These are phyloP conservation scores for Colletotrichum lupini DNA, from an alignment of 2,329 filamentous ascomycete genomes.

Conservation along the genomic window DNA sequence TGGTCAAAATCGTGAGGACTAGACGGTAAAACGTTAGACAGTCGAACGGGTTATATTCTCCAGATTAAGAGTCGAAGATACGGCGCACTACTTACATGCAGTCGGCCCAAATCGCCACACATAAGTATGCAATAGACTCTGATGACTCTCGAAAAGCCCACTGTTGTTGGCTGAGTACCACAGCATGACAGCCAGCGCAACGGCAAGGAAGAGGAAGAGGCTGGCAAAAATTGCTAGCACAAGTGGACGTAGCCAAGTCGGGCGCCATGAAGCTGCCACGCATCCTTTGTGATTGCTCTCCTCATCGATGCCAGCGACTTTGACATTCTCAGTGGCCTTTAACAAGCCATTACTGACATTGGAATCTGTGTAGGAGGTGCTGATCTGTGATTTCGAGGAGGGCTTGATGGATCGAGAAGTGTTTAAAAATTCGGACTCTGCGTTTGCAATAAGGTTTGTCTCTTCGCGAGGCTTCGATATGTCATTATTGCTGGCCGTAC, in stretches of 20 bases:
- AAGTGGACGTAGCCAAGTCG: conserved; percentile 11
- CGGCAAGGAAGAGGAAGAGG: conserved; percentile 1
- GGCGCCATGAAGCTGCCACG: neutral
- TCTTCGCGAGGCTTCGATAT: neutral
- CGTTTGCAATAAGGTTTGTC: neutral
- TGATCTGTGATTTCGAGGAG: neutral
- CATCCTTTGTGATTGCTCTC: neutral
- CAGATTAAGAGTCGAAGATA: neutral
- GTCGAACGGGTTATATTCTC: too few species aligned
- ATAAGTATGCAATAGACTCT: conserved; percentile 10
- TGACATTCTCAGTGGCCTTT: neutral
- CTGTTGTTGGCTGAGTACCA: neutral
- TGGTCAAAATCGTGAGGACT: neutral
- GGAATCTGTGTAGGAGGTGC: neutral
- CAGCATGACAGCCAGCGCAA: conserved; percentile 4
- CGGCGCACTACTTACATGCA: neutral
- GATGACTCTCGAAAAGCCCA: conserved; percentile 4
- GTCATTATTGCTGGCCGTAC: neutral
- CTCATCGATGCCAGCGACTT: neutral
- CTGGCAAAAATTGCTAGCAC: neutral
- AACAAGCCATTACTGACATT: neutral
- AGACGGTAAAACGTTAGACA: neutral
- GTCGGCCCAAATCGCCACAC: conserved; percentile 15
- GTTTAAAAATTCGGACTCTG: too few species aligned
- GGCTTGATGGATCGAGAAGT: too few species aligned